Base-by-base conservation (phyloP, 106 monocot genomes). In the Iris macrosiphon region DNA sequence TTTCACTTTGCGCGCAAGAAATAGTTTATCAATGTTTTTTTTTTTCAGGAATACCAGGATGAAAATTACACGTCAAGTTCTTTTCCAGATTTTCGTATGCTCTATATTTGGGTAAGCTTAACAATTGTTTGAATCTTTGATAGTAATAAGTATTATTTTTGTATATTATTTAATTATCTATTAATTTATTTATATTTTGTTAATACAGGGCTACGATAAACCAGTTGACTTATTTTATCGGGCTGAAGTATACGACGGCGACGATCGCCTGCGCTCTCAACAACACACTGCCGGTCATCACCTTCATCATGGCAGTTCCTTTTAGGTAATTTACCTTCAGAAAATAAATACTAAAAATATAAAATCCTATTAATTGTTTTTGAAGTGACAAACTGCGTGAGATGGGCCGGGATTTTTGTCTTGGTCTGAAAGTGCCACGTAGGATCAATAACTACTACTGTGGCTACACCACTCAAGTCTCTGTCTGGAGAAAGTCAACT, bases 241-340 rank as follows among this genome's bases (percentile, higher is more conserved):
- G 93, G 10, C 83, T 93, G 52, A 88, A 93, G 62, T 69, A 75
- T 35, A 75, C 93, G 4, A 69, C 77, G 0, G 78, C 93, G 15
- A 93, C 88, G n/a, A 66, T 88, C 8, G 88, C 88, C 0, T 78
- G 78, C 29, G 88, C 93, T 9, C 75, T 88, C n/a, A 71, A 42
- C 68, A 93, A 88, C 67, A 80, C 70, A 19, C 75, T 93, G 3
- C 93, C 88, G 0, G 88, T 84, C 23, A 66, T 88, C 46, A 93
- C 93, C 3, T 93, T 93, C 74, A 46, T 84, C 68, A 66, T 93
- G 78, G 84, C 88, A 45, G 61, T 81, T 52, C 75, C 75, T 20
- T 78, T 83, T 63, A 77, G 80, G 89, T 76, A 59, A 6, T 2
- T 0, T 19, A 34, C 23, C 10, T 6, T n/a, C n/a, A n/a, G n/a